Evolutionary conservation across 345 rosid species (phyloP).

Genomic region (Salix purpurea): DNA sequence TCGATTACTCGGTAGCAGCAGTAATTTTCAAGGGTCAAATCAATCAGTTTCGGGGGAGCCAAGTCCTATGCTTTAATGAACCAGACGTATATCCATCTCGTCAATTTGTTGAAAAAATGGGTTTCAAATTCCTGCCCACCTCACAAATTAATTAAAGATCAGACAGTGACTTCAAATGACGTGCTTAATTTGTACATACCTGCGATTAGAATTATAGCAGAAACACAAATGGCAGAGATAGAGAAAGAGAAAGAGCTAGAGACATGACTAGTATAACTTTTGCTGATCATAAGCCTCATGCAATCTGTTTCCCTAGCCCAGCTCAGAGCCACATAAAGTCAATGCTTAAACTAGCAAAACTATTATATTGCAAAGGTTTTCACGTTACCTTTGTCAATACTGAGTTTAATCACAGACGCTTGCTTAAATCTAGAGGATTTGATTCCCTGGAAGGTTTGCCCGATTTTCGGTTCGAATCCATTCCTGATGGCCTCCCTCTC

Average conservation of each 20-base stretch:
- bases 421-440: not conserved
- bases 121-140: no score
- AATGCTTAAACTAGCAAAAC: constrained; percentile 14
- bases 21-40: no score
- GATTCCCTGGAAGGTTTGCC: not conserved
- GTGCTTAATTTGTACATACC: no score
- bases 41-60: no score
- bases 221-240: no score
- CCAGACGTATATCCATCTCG: no score
- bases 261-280: not conserved
- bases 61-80: no score
- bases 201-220: no score
- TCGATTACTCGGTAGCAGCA: no score
- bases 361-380: not conserved
- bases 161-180: no score
- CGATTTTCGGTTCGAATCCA: not conserved
- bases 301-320: not conserved
- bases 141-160: no score
- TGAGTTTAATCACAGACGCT: not conserved
- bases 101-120: no score
- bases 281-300: not conserved
- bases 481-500: not conserved
- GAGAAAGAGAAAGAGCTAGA: not conserved
- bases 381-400: constrained; percentile 6
- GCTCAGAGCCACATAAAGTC: constrained; percentile 8